These are phyloP conservation scores for Agaricus subrufescens DNA, from an alignment of 768 basidiomycete genomes.

Conservation along the genomic window DNA sequence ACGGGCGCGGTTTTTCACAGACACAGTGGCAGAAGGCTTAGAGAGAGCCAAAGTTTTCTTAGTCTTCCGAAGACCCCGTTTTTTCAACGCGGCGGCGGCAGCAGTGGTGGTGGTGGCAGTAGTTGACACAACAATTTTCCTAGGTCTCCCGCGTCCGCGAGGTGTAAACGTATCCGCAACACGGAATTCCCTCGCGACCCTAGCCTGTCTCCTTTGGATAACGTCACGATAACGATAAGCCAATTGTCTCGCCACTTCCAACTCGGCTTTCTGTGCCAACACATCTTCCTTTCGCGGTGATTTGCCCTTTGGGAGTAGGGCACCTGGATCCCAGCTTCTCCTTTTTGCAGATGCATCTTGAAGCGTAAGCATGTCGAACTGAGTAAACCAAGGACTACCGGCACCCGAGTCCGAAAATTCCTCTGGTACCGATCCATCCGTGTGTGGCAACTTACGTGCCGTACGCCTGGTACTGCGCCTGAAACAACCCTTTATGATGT, in stretches of 20 bases:
- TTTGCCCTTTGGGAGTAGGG: not conserved
- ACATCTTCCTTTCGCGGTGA: not conserved
- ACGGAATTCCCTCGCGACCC: too few relatives aligned
- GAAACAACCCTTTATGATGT: slow-evolving; percentile 59
- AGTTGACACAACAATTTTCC: not conserved
- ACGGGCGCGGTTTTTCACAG: too few relatives aligned
- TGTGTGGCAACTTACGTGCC: slow-evolving; percentile 13
- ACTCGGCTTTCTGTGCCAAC: not conserved
- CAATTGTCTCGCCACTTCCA: not conserved
- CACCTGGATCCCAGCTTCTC: not conserved
- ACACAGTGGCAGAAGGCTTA: too few relatives aligned
- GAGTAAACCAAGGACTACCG: not conserved
- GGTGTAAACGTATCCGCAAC: not conserved
- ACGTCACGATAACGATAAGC: too few relatives aligned
- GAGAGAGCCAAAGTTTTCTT: not conserved
- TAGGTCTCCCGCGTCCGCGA: not conserved
- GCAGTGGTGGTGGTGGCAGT: not conserved
- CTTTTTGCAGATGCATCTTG: not conserved
- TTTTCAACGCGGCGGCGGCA: not conserved
- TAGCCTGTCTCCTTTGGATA: too few relatives aligned
- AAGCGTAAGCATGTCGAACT: not conserved
- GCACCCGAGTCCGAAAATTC: slow-evolving; percentile 12
- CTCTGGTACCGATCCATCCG: not conserved
- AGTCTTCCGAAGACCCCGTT: not conserved
- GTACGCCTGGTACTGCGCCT: slow-evolving; percentile 37